Base-by-base conservation (phyloP, 2,329 filamentous ascomycete species). In the Dactylonectria estremocensis region DNA sequence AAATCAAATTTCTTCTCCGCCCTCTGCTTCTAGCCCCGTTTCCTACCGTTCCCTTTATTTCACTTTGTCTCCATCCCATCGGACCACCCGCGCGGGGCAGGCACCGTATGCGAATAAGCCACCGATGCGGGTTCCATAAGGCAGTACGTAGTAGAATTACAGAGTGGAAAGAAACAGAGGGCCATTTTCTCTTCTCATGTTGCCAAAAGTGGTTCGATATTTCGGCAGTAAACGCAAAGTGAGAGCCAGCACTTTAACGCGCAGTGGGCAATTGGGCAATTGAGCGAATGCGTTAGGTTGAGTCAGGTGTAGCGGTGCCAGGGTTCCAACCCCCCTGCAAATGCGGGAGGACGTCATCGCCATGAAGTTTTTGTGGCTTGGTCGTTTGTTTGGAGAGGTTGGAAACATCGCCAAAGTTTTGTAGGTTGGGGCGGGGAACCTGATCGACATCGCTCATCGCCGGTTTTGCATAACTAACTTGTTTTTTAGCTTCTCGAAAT, bases 281-380 rank as follows among this genome's bases (percentile, higher is more conserved):
- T 52, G 9, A 16, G 16, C 40, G 16, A 43, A 33, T 28, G 24
- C 24, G 24, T 28, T 4, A 28, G 24, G 24, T 28, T 33, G 28
- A 3, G 18, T 37, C 14, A n/a, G 50, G 50, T 22, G 50, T 53
- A 28, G 28, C 31, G 48, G 24, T 52, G 28, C 48, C 24, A 11
- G 48, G 50, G 24, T 16, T 2, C 3, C 16, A n/a, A 24, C 28
- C 28, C 18, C 49, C 28, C 28, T 5, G 49, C 33, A 16, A 28
- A 35, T 53, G 50, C 50, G 31, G n/a, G 50, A 35, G 50, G 50
- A 35, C 50, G 50, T 53, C 50, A 53, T 46, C 18, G n/a, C 9
- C 10, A 46, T 46, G 40, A 43, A 14, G 40, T 1, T 43, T 43
- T 8, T n/a, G 40, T 28, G 24, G 24, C 24, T 28, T 28, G 24